A percentile compares a stretch with the other conserved stretches of the same genome.
phyloP scores from a whole-genome alignment of 2,329 filamentous ascomycete genomes.

The Talaromyces sp. region DNA sequence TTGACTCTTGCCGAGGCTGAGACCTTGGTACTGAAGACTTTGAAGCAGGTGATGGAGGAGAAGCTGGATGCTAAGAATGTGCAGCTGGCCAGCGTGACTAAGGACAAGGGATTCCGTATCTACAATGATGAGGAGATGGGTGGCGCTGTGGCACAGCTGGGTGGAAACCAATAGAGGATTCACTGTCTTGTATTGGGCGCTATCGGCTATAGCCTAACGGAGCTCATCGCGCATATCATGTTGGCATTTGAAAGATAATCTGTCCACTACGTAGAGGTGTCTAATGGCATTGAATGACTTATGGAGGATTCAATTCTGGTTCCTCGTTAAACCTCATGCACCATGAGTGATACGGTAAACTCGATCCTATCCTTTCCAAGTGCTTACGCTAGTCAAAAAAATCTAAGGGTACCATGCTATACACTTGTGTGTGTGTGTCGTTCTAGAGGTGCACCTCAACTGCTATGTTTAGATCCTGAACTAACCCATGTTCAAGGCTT shows the following conservation, averaged over 20 bases:
- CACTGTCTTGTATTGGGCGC: conserved; percentile 9
- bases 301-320: too few relatives aligned
- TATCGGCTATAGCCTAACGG: neutral
- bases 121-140: conserved; percentile 98
- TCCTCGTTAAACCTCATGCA: too few relatives aligned
- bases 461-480: too few relatives aligned
- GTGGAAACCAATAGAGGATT: conserved; percentile 45
- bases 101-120: conserved; percentile 97
- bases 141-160: conserved; percentile 75
- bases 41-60: conserved; percentile 99
- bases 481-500: too few relatives aligned
- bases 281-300: neutral
- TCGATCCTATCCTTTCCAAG: too few relatives aligned
- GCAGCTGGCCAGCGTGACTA: conserved; percentile 95
- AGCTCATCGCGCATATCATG: neutral
- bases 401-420: too few relatives aligned
- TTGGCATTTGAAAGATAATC: conserved; percentile 33
- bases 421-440: too few relatives aligned
- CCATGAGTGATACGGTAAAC: too few relatives aligned
- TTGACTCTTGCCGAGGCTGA: conserved; percentile 91
- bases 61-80: conserved; percentile 99
- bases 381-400: too few relatives aligned
- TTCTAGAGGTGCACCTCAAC: too few relatives aligned
- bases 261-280: conserved; percentile 23
- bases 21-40: conserved; percentile 90